phyloP scores from a whole-genome alignment of 1,284 basidiomycete genomes.

The Xanthoconium separans region DNA sequence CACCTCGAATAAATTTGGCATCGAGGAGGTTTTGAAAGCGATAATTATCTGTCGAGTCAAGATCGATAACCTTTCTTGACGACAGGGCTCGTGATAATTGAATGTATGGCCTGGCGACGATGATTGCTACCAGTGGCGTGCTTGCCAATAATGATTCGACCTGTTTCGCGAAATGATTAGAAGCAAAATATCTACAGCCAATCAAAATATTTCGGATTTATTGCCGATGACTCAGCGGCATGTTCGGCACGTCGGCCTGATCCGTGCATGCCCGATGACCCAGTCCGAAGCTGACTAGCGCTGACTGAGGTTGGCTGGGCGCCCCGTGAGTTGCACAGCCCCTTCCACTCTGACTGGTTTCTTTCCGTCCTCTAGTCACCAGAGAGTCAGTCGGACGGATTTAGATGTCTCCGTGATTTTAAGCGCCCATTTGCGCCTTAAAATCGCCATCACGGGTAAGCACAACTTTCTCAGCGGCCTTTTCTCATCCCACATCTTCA shows the following conservation, averaged over 20 bases:
- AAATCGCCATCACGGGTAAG: constrained; percentile 2
- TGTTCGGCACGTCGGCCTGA: too few species aligned
- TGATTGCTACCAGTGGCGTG: too few species aligned
- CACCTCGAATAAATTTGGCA: neutral
- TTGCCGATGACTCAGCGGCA: too few species aligned
- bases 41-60: neutral
- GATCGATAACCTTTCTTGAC: neutral
- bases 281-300: too few species aligned
- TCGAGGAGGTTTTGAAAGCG: too few species aligned
- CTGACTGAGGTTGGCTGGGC: too few species aligned
- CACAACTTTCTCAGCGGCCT: constrained; percentile 2
- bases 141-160: too few species aligned
- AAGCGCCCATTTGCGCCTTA: constrained; percentile 13
- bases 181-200: neutral
- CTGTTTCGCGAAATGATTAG: too few species aligned
- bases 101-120: neutral
- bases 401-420: constrained; percentile 3
- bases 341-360: neutral
- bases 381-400: neutral
- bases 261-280: too few species aligned
- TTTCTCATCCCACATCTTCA: constrained; percentile 11
- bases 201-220: neutral
- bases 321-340: too few species aligned
- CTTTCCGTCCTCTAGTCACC: too few species aligned
- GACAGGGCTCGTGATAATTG: neutral